phyloP scores from a whole-genome alignment of 1,284 basidiomycete species.

The Pascua sp. region DNA sequence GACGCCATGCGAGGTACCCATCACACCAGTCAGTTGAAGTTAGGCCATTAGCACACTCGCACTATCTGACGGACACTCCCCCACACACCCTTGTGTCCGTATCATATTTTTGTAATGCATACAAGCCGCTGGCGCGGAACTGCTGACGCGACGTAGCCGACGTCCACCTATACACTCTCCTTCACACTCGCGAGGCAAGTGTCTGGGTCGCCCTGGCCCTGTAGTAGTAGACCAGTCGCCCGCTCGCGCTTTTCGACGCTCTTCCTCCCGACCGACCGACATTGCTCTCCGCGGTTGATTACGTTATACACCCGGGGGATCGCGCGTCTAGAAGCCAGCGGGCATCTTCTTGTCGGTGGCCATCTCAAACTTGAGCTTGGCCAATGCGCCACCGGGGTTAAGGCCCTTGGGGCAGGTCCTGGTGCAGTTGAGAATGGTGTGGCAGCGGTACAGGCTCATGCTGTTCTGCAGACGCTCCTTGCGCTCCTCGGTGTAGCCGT shows the following conservation, averaged over 20 bases:
- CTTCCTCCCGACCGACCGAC: too few relatives aligned
- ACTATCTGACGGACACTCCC: too few relatives aligned
- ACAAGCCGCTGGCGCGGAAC: constrained; percentile 10
- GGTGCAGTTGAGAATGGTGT: constrained; percentile 92
- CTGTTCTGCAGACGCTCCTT: constrained; percentile 93
- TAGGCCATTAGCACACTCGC: background rate
- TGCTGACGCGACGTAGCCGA: background rate
- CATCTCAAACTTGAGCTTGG: constrained; percentile 83
- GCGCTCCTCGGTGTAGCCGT: constrained; percentile 73
- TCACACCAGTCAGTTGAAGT: background rate
- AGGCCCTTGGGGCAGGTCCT: constrained; percentile 96
- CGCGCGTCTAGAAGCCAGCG: too few relatives aligned
- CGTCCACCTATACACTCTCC: too few relatives aligned
- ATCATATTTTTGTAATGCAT: constrained; percentile 5
- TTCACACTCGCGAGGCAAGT: too few relatives aligned
- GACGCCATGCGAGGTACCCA: too few relatives aligned
- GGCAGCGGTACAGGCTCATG: constrained; percentile 73
- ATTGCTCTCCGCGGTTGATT: too few relatives aligned
- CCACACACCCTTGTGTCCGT: too few relatives aligned
- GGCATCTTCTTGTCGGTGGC: constrained; percentile 57
- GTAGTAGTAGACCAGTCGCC: too few relatives aligned
- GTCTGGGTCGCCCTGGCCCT: too few relatives aligned
- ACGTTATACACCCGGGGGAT: too few relatives aligned
- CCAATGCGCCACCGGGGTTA: constrained; percentile 77
- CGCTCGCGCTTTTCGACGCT: too few relatives aligned